Conservation (phyloP, 169 alveolate species). For the Plasmodium coatneyi region DNA sequence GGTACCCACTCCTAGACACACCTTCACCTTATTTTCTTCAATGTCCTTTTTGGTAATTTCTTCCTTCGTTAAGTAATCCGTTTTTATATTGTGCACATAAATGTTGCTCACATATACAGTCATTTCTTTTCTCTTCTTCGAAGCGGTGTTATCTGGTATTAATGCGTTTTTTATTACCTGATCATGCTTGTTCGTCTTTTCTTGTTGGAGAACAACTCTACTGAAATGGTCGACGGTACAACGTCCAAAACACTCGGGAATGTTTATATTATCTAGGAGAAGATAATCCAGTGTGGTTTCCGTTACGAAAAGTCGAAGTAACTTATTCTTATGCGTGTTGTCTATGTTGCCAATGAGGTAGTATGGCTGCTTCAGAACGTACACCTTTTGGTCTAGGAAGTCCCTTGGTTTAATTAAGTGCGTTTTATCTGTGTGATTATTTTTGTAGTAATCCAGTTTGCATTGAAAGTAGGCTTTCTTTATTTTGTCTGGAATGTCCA, state of each 20-base stretch:
- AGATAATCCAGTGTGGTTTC: slow-evolving; percentile 34
- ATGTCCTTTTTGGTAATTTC: slow-evolving; percentile 4
- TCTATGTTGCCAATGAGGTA: slow-evolving; percentile 30
- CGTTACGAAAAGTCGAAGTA: slow-evolving; percentile 16
- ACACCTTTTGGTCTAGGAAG: slow-evolving; percentile 10
- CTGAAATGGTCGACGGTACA: slow-evolving; percentile 23
- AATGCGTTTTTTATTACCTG: slow-evolving; percentile 3
- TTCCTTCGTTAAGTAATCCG: slow-evolving; percentile 14
- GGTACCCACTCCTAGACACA: slow-evolving; percentile 39
- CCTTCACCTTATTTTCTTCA: background rate
- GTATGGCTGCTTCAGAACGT: slow-evolving; percentile 57
- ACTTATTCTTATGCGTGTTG: background rate
- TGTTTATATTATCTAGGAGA: slow-evolving; percentile 15
- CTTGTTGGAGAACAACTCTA: background rate
- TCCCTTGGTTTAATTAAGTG: slow-evolving; percentile 30
- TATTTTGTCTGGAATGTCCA: slow-evolving; percentile 34
- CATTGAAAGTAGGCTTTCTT: slow-evolving; percentile 33
- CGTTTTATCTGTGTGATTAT: slow-evolving; percentile 7
- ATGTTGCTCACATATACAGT: background rate
- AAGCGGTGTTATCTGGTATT: background rate
- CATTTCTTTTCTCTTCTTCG: slow-evolving; percentile 9
- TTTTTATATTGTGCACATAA: slow-evolving; percentile 2
- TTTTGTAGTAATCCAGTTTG: slow-evolving; percentile 35
- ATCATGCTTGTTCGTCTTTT: background rate
- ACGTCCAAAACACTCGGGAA: slow-evolving; percentile 62